Evolutionary conservation across 2,329 filamentous ascomycete genomes (phyloP), one percentile per base, ranked within the genome.

Genomic region (Dothideomycetidae sp.): DNA sequence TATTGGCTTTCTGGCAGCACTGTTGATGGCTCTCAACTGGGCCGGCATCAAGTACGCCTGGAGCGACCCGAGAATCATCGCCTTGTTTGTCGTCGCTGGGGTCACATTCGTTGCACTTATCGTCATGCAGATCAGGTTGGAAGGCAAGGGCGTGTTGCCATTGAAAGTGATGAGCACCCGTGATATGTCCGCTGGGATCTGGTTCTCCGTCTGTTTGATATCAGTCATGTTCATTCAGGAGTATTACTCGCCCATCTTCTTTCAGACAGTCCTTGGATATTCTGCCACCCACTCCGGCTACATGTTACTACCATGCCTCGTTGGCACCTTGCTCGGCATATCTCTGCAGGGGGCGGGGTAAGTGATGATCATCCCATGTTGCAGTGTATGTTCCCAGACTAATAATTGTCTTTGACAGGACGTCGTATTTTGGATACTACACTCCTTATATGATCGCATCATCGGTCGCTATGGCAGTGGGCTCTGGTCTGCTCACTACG

Each of bases 21-120:
- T 62, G 18, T 44, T 68, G 10, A 53, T 69, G 0, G 64, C 61
- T 1, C 50, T 70, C 4, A 61, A 69, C 42, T 66, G 58, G 49
- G 65, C 61, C 3, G 54, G 56, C 1, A 38, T 52, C 2, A 57
- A 50, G 1, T 42, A 70, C 36, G 26, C 51, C 11, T 57, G 53
- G 53, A 44, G 35, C 2, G 39, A 46, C 15, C 39, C 40, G n/a
- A 18, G 31, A n/a, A 42, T 55, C 14, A 48, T 45, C 15, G 21
- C n/a, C 7, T n/a, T 26, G 21, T 26, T 26, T n/a, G 21, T n/a
- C 21, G 39, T n/a, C 3, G 16, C 38, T 11, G 21, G 37, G 13
- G 35, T 38, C 3, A 14, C 33, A 17, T 41, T 41, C 23, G 39
- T 16, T 10, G 12, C 17, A 7, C 68, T 68, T 51, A 39, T 61